phyloP scores from a whole-genome alignment of 2,329 filamentous ascomycete species.

The Phoma sp. region DNA sequence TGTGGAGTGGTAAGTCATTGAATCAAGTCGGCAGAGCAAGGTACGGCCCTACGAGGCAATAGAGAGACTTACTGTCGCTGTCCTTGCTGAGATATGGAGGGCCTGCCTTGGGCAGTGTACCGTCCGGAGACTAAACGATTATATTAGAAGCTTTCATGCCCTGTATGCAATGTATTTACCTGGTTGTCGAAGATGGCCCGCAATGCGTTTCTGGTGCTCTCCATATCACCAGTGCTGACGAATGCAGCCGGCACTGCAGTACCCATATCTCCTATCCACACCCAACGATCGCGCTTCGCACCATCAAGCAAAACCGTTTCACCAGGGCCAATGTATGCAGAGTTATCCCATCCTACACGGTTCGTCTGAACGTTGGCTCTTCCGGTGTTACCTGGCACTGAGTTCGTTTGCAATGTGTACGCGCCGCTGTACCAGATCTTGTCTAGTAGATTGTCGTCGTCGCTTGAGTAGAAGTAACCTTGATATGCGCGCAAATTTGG shows the following conservation, averaged over 20 bases:
- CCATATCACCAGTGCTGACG: conserved; percentile 54
- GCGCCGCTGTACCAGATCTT: conserved; percentile 64
- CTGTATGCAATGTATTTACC: neutral
- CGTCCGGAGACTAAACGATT: conserved; percentile 27
- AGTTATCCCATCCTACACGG: conserved; percentile 28
- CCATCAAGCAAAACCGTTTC: conserved; percentile 35
- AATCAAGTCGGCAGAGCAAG: too few species aligned
- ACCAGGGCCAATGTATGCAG: conserved; percentile 56
- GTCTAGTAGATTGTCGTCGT: conserved; percentile 59
- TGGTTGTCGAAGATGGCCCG: conserved; percentile 55
- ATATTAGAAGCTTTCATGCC: conserved; percentile 25
- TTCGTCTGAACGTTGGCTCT: conserved; percentile 9
- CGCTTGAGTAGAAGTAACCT: conserved; percentile 45
- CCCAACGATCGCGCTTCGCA: conserved; percentile 14
- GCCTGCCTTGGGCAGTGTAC: conserved; percentile 50
- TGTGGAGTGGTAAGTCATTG: neutral
- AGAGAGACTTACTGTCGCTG: conserved; percentile 29
- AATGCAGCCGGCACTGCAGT: conserved; percentile 56
- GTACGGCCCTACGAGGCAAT: neutral
- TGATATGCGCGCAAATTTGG: conserved; percentile 51
- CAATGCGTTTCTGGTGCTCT: conserved; percentile 57
- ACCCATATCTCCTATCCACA: conserved; percentile 49
- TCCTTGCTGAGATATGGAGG: conserved; percentile 48
- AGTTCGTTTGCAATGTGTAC: conserved; percentile 51
- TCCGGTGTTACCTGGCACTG: conserved; percentile 44